Conservation (phyloP, 148 eudicot species). For the Limonium bicolor region DNA sequence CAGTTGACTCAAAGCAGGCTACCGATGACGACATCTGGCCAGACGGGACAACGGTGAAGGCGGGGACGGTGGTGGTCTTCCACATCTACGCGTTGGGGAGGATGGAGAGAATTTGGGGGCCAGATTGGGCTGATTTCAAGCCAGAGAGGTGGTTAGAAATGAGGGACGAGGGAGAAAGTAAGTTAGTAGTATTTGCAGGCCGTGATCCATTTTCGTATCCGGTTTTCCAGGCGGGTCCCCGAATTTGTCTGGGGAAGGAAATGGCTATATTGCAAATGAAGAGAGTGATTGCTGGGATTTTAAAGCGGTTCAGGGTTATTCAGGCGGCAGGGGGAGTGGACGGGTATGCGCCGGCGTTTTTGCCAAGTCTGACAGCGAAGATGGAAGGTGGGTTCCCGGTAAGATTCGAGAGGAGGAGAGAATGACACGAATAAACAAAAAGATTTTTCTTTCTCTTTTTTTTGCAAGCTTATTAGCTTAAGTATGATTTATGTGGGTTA, state of each 20-base stretch:
- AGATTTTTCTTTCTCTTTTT: no score
- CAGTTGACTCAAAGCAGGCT: conserved; percentile 19
- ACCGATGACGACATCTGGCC: conserved; percentile 24
- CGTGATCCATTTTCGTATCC: conserved; percentile 19
- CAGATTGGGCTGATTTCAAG: conserved; percentile 20
- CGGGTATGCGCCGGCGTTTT: conserved; percentile 19
- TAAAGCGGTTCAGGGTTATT: conserved; percentile 25
- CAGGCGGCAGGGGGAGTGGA: conserved; percentile 18
- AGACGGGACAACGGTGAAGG: conserved; percentile 25
- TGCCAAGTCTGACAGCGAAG: conserved; percentile 18
- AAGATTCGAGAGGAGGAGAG: conserved; percentile 9
- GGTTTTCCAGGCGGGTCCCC: conserved; percentile 40
- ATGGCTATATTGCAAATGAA: conserved; percentile 51
- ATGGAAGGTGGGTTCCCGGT: conserved; percentile 40
- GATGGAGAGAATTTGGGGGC: conserved; percentile 21
- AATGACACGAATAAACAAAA: no score
- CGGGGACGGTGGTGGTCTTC: conserved; percentile 17
- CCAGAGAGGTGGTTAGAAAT: conserved; percentile 29
- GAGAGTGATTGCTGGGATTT: conserved; percentile 23
- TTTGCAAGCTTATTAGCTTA: no score
- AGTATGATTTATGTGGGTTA: no score
- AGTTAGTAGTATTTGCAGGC: conserved; percentile 10
- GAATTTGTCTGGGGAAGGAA: conserved; percentile 37
- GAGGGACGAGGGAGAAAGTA: conserved; percentile 2
- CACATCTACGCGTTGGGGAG: conserved; percentile 36